Evolutionary conservation across 129 eudicot genomes (phyloP).

Genomic region (Artemisia annua): DNA sequence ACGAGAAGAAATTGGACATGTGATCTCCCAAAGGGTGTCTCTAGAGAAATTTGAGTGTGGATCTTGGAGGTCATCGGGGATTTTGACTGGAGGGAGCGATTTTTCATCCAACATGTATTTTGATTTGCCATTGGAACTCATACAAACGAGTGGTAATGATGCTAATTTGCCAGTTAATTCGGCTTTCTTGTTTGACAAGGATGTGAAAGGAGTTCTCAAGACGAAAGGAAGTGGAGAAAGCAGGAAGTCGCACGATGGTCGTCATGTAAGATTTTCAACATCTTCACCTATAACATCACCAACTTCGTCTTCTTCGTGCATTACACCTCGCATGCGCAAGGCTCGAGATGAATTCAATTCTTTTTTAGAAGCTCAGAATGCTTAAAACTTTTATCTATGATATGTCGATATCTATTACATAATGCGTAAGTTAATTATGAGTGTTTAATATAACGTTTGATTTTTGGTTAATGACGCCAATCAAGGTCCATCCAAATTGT

Average conservation of each 20-base stretch:
- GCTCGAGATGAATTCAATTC: slow-evolving; percentile 67
- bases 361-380: slow-evolving; percentile 74
- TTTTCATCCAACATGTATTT: slow-evolving; percentile 52
- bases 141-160: slow-evolving; percentile 59
- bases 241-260: slow-evolving; percentile 38
- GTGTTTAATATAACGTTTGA: slow-evolving; percentile 7
- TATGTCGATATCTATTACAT: not conserved
- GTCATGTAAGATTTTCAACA: slow-evolving; percentile 68
- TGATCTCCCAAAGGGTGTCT: slow-evolving; percentile 64
- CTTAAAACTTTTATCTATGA: slow-evolving; percentile 20
- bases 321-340: slow-evolving; percentile 49
- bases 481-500: slow-evolving; percentile 1
- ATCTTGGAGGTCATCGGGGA: slow-evolving; percentile 69
- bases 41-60: slow-evolving; percentile 89
- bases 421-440: not conserved
- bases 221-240: slow-evolving; percentile 28
- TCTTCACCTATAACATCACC: slow-evolving; percentile 48
- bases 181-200: slow-evolving; percentile 78
- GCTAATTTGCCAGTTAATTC: slow-evolving; percentile 63
- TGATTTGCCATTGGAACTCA: slow-evolving; percentile 83
- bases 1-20: slow-evolving; percentile 30
- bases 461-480: slow-evolving; percentile 2
- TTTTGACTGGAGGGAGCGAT: slow-evolving; percentile 42
- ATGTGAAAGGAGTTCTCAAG: slow-evolving; percentile 58
- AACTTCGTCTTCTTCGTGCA: slow-evolving; percentile 47